Percentiles rank a stretch among this genome's conserved stretches.
Evolutionary conservation across 768 basidiomycete genomes (phyloP).

Genomic region (Auricularia sp.): DNA sequence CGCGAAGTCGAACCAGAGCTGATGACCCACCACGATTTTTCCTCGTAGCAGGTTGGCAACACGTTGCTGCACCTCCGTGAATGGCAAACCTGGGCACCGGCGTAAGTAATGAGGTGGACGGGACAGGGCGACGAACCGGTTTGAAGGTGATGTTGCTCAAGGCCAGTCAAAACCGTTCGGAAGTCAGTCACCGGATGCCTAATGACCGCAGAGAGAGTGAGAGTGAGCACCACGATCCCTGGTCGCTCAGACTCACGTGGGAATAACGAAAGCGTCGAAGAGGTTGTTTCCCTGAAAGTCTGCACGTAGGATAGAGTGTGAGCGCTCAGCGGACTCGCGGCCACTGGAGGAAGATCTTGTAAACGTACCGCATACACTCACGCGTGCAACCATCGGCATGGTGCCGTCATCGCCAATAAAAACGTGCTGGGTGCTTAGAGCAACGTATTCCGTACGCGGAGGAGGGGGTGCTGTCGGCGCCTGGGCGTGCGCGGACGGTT

Average conservation of each 20-base stretch:
- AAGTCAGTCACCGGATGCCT: constrained; percentile 63
- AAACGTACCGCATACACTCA: neutral
- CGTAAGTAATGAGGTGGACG: neutral
- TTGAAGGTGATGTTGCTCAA: constrained; percentile 29
- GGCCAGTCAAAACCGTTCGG: constrained; percentile 52
- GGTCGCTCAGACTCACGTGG: constrained; percentile 31
- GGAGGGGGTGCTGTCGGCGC: neutral
- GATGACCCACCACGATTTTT: constrained; percentile 48
- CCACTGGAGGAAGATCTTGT: constrained; percentile 1
- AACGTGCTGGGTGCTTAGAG: constrained; percentile 36
- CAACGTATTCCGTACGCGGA: constrained; percentile 23
- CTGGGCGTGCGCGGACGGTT: neutral
- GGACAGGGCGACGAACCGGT: constrained; percentile 22
- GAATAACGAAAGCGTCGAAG: constrained; percentile 42
- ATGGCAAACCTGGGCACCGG: constrained; percentile 32
- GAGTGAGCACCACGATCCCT: neutral
- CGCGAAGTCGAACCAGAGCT: constrained; percentile 43
- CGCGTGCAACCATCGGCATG: constrained; percentile 44
- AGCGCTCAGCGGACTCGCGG: neutral
- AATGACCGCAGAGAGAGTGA: constrained; percentile 1
- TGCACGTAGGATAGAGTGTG: constrained; percentile 40
- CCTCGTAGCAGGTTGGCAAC: constrained; percentile 33
- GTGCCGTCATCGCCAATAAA: constrained; percentile 26
- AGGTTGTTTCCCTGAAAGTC: constrained; percentile 38
- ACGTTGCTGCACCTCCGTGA: constrained; percentile 35